These are phyloP conservation scores for Limnomonas spitsbergensis DNA, from an alignment of 139 green algal species.

Conservation along the genomic window DNA sequence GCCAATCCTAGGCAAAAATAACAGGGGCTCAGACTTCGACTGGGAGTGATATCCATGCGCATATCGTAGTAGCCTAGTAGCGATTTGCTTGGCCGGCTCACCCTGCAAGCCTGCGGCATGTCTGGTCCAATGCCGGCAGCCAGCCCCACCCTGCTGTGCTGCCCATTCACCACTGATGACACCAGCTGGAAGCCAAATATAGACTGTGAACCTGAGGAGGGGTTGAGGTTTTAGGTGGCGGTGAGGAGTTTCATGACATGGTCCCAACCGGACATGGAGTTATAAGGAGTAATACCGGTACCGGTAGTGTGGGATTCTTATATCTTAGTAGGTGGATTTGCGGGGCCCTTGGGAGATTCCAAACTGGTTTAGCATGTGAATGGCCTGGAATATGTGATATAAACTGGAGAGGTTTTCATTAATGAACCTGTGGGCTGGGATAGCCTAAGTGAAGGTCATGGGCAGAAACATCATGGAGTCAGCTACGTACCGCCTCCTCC, in stretches of 20 bases:
- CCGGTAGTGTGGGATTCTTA: not conserved
- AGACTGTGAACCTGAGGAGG: conserved; percentile 58
- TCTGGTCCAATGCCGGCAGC: conserved; percentile 48
- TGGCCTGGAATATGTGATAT: not conserved
- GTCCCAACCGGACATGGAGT: too few relatives aligned
- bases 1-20: conserved; percentile 30
- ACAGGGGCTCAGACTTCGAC: too few relatives aligned
- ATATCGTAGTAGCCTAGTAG: not conserved
- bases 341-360: too few relatives aligned
- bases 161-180: too few relatives aligned
- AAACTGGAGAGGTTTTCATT: not conserved
- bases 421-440: not conserved
- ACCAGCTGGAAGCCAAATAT: conserved; percentile 60
- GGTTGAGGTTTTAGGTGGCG: too few relatives aligned
- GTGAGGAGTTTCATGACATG: not conserved
- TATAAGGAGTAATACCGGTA: not conserved
- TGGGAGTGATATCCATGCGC: not conserved
- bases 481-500: conserved; percentile 46
- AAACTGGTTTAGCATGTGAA: not conserved
- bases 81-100: conserved; percentile 13
- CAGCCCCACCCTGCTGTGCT: conserved; percentile 24
- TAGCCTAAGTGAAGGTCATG: not conserved
- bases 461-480: not conserved
- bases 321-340: too few relatives aligned
- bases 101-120: conserved; percentile 28